Evolutionary conservation across 495 filamentous ascomycete species (phyloP), one percentile per base, ranked within the genome.

Genomic region (Daldinia grandis): DNA sequence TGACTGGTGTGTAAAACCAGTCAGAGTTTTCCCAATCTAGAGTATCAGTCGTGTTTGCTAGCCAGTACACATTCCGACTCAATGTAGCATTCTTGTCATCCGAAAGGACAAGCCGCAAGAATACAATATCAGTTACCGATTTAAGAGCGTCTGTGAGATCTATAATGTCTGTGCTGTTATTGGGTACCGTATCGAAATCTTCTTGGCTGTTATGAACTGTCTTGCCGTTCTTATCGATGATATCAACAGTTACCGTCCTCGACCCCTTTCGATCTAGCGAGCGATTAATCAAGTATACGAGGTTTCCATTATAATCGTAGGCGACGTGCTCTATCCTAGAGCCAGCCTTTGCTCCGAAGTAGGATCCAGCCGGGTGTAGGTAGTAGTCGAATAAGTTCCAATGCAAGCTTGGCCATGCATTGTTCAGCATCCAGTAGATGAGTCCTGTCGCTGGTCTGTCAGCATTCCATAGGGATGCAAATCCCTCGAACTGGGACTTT

Each of bases 361-460:
- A 90, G 1, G 84, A 79, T 0, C 86, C 88, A 4, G 82, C 84
- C 0, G 88, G 84, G 21, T 79, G 82, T 27, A 90, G 76, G 66
- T 90, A 90, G 63, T 88, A 89, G 66, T 90, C 88, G 74, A 89
- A 89, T 2, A 90, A 70, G 61, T 88, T 86, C 88, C 89, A 91
- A 72, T 90, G 88, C 38, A 90, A 78, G 47, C 81, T 86, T 9
- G 89, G 88, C 84, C 88, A 90, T 0, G 88, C 88, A 53, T 84
- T 84, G 64, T 88, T 90, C 66, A 89, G 68, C 89, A 90, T 91
- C 89, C 89, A 90, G 76, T 91, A 91, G 5, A 91, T 84, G 40
- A 87, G 19, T 0, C 89, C 88, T 0, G 88, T 90, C 0, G 89
- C 87, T 3, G 87, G 83, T 0, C 84, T 77, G 4, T 78, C 73